phyloP scores from a whole-genome alignment of 257 asterid genomes.

The Orobanche coerulescens region DNA sequence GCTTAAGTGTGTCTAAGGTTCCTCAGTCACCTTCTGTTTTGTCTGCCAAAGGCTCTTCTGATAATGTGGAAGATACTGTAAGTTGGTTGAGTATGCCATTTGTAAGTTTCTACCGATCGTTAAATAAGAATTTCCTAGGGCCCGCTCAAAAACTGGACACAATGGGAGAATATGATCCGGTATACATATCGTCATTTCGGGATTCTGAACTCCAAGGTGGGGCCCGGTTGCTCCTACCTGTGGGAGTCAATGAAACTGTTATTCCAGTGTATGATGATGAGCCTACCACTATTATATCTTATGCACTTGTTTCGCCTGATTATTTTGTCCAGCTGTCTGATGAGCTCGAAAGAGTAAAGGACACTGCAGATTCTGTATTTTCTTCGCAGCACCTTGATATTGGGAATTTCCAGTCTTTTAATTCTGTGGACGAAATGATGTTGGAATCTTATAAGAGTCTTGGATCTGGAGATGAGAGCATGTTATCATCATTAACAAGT shows the following conservation, averaged over 20 bases:
- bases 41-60: constrained; percentile 46
- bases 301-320: constrained; percentile 58
- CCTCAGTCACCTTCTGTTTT: constrained; percentile 31
- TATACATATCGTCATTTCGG: constrained; percentile 63
- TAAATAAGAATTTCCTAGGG: constrained; percentile 51
- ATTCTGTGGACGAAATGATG: constrained; percentile 51
- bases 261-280: constrained; percentile 88
- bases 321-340: constrained; percentile 50
- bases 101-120: constrained; percentile 53
- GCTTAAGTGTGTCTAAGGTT: constrained; percentile 25
- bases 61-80: constrained; percentile 41
- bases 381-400: constrained; percentile 44
- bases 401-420: constrained; percentile 39
- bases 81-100: constrained; percentile 77
- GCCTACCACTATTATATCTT: constrained; percentile 87
- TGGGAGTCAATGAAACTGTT: constrained; percentile 64
- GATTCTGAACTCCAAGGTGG: constrained; percentile 64
- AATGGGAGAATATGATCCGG: constrained; percentile 49
- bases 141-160: constrained; percentile 54
- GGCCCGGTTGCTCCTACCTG: constrained; percentile 57
- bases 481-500: constrained; percentile 36
- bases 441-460: constrained; percentile 55
- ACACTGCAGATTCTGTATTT: constrained; percentile 31
- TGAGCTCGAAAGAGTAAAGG: constrained; percentile 58
- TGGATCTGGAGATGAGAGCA: constrained; percentile 65